These are phyloP conservation scores for Ceratocystis lukuohia DNA, from an alignment of 2,329 filamentous ascomycete genomes.

Conservation along the genomic window DNA sequence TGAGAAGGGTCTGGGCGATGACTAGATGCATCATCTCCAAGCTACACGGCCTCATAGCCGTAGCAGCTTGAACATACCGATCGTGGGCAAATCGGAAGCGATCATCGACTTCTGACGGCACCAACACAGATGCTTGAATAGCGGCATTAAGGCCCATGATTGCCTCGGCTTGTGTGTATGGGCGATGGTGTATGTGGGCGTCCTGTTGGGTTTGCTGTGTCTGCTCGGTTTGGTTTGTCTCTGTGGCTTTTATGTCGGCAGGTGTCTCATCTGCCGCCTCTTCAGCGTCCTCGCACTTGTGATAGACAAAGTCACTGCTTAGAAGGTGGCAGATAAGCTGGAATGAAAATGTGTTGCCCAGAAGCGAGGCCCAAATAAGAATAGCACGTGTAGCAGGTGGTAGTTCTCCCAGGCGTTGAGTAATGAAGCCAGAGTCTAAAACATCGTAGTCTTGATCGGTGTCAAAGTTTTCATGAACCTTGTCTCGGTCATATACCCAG, in stretches of 20 bases:
- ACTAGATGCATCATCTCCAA: slow-evolving; percentile 77
- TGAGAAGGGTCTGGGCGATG: slow-evolving; percentile 68
- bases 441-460: slow-evolving; percentile 66
- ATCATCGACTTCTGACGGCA: slow-evolving; percentile 72
- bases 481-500: slow-evolving; percentile 79
- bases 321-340: slow-evolving; percentile 64
- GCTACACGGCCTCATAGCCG: slow-evolving; percentile 55
- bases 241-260: slow-evolving; percentile 20
- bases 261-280: slow-evolving; percentile 8
- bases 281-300: slow-evolving; percentile 37
- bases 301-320: slow-evolving; percentile 56
- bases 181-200: slow-evolving; percentile 8
- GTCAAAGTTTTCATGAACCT: slow-evolving; percentile 72
- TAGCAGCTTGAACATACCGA: slow-evolving; percentile 65
- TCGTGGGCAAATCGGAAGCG: slow-evolving; percentile 82
- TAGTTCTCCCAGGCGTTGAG: slow-evolving; percentile 61
- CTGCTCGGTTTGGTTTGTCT: background rate
- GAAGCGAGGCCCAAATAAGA: slow-evolving; percentile 70
- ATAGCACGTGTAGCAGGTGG: slow-evolving; percentile 62
- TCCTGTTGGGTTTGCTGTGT: slow-evolving; percentile 26
- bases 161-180: slow-evolving; percentile 51
- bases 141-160: slow-evolving; percentile 70
- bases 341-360: slow-evolving; percentile 77
- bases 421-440: slow-evolving; percentile 71
- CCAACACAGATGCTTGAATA: slow-evolving; percentile 66